These are phyloP conservation scores for Arctium minus DNA, from an alignment of 129 eudicot species.

Conservation along the genomic window DNA sequence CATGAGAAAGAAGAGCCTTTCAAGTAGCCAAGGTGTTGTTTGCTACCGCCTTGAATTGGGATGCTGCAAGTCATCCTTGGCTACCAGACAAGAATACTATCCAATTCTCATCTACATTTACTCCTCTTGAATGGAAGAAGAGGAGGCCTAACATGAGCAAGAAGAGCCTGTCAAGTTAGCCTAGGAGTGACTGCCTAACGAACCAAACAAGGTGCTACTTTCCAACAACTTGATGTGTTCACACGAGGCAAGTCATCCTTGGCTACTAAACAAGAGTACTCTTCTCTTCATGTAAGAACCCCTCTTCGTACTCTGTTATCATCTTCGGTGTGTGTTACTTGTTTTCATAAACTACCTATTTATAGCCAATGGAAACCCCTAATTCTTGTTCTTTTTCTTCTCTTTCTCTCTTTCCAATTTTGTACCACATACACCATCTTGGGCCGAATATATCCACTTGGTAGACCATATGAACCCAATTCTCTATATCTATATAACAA, in stretches of 20 bases:
- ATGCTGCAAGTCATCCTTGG: constrained; percentile 35
- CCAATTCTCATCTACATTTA: not conserved
- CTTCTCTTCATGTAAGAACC: constrained; percentile 21
- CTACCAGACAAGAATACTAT: constrained; percentile 11
- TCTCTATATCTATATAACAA: not conserved
- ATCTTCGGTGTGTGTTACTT: not conserved
- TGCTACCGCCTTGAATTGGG: constrained; percentile 9
- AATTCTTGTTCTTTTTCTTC: not conserved
- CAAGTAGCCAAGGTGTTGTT: constrained; percentile 6
- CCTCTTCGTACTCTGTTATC: not conserved
- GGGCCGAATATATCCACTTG: constrained; percentile 5
- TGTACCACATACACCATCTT: not conserved
- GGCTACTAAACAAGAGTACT: constrained; percentile 2
- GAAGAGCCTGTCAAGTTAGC: constrained; percentile 17
- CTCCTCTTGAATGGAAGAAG: not conserved
- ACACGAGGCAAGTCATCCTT: not conserved
- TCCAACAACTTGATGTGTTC: constrained; percentile 1
- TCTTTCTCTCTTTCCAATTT: not conserved
- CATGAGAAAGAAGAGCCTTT: constrained; percentile 30
- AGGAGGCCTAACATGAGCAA: constrained; percentile 3
- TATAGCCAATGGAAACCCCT: not conserved
- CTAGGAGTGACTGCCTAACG: constrained; percentile 8
- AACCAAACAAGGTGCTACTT: not conserved
- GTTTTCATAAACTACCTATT: not conserved
- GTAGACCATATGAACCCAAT: not conserved